Evolutionary conservation across 1,139 yeast species (phyloP).

Genomic region (Magnusiomyces ingens): DNA sequence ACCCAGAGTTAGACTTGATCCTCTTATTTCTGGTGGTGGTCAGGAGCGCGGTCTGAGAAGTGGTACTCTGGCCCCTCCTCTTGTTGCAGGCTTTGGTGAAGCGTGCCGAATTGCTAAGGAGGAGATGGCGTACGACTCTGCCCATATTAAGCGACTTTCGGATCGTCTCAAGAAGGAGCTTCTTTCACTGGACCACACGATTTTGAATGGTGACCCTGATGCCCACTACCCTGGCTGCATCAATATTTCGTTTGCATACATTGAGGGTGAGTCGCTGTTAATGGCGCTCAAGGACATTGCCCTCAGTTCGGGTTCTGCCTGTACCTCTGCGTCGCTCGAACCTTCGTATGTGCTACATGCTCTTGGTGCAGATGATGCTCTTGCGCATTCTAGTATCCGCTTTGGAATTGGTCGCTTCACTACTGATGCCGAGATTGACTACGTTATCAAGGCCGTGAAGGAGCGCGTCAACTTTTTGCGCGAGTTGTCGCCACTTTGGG

Average conservation of each 20-base stretch:
- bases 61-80: conserved; percentile 94
- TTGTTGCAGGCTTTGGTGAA: conserved; percentile 94
- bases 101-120: conserved; percentile 78
- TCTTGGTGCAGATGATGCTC: conserved; percentile 94
- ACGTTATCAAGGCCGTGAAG: conserved; percentile 78
- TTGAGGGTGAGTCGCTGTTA: conserved; percentile 93
- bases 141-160: conserved; percentile 65
- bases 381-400: conserved; percentile 95
- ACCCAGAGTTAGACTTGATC: conserved; percentile 96
- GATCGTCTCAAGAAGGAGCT: conserved; percentile 66
- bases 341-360: conserved; percentile 97
- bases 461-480: conserved; percentile 89
- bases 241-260: conserved; percentile 90
- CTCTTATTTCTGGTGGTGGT: conserved; percentile 96
- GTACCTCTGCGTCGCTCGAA: conserved; percentile 96
- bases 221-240: conserved; percentile 88
- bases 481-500: conserved; percentile 95
- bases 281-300: conserved; percentile 99
- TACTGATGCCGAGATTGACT: conserved; percentile 92
- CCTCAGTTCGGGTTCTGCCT: conserved; percentile 94
- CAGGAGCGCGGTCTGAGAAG: conserved; percentile 98
- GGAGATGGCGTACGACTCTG: conserved; percentile 69
- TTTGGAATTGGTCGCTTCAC: conserved; percentile 97
- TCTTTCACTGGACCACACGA: conserved; percentile 78
- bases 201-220: conserved; percentile 74